Evolutionary conservation across 257 asterid species (phyloP).

Genomic region (Nicotiana paniculata): DNA sequence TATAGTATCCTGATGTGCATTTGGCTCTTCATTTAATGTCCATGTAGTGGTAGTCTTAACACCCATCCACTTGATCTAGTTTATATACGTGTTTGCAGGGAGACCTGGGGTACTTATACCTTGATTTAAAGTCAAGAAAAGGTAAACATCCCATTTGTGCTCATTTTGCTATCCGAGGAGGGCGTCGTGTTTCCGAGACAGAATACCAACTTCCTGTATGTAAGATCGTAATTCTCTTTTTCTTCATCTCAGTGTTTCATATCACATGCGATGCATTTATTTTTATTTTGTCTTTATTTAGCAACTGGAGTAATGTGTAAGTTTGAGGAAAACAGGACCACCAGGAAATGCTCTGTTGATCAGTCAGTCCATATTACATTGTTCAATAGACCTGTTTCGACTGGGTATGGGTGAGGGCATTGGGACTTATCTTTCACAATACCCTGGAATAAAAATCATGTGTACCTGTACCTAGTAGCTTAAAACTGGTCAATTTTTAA

Average conservation of each 20-base stretch:
- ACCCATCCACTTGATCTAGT: conserved; percentile 18
- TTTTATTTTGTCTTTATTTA: background rate
- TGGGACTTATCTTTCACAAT: background rate
- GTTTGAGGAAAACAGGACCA: background rate
- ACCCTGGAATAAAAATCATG: background rate
- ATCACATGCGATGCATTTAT: background rate
- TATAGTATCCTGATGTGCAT: background rate
- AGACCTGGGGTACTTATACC: conserved; percentile 82
- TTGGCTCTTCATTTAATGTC: background rate
- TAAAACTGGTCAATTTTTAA: background rate
- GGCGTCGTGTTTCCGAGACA: conserved; percentile 73
- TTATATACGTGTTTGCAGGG: conserved; percentile 52
- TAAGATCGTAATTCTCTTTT: conserved; percentile 15
- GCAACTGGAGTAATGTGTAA: background rate
- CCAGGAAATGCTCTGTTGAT: background rate
- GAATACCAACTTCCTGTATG: conserved; percentile 95
- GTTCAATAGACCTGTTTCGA: background rate
- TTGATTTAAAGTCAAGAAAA: conserved; percentile 82
- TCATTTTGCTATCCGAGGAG: conserved; percentile 97
- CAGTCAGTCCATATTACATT: background rate
- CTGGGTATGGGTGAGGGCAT: background rate
- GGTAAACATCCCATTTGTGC: conserved; percentile 89
- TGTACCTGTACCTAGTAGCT: background rate
- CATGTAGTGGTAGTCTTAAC: conserved; percentile 11
- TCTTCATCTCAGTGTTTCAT: conserved; percentile 10